phyloP scores from a whole-genome alignment of 1,284 basidiomycete species.

The Malassezia pachydermatis region DNA sequence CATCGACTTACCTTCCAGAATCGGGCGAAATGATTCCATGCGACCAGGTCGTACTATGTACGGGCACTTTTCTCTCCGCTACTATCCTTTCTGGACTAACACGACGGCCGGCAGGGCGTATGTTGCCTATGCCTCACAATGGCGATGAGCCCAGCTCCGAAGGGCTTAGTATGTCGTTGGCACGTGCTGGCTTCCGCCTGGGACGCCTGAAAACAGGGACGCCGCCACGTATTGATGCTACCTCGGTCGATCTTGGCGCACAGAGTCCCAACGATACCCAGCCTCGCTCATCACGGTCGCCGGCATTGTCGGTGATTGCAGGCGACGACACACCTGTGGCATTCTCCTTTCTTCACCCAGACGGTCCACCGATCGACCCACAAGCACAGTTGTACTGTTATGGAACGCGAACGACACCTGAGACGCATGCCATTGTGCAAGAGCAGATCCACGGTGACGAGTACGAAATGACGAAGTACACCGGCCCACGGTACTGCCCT shows the following conservation, averaged over 20 bases:
- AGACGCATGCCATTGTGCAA: slow-evolving; percentile 63
- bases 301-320: slow-evolving; percentile 16
- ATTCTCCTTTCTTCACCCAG: slow-evolving; percentile 28
- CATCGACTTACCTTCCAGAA: slow-evolving; percentile 54
- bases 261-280: slow-evolving; percentile 14
- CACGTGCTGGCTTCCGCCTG: slow-evolving; percentile 65
- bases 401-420: slow-evolving; percentile 62
- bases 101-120: slow-evolving; percentile 69
- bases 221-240: slow-evolving; percentile 64
- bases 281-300: slow-evolving; percentile 10
- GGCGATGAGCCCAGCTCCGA: slow-evolving; percentile 48
- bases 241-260: slow-evolving; percentile 59
- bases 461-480: slow-evolving; percentile 75
- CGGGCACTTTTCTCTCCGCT: slow-evolving; percentile 78
- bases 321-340: slow-evolving; percentile 24
- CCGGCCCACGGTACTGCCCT: slow-evolving; percentile 82
- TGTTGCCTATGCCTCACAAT: slow-evolving; percentile 61
- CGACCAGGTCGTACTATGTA: slow-evolving; percentile 72
- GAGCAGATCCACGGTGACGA: slow-evolving; percentile 63
- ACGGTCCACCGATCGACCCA: slow-evolving; percentile 38
- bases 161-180: slow-evolving; percentile 65
- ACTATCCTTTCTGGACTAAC: slow-evolving; percentile 77
- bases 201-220: slow-evolving; percentile 80
- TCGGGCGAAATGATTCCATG: slow-evolving; percentile 66
- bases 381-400: slow-evolving; percentile 64